These are phyloP conservation scores for Penicillium coprophilum DNA, from an alignment of 495 filamentous ascomycete species.

Conservation along the genomic window DNA sequence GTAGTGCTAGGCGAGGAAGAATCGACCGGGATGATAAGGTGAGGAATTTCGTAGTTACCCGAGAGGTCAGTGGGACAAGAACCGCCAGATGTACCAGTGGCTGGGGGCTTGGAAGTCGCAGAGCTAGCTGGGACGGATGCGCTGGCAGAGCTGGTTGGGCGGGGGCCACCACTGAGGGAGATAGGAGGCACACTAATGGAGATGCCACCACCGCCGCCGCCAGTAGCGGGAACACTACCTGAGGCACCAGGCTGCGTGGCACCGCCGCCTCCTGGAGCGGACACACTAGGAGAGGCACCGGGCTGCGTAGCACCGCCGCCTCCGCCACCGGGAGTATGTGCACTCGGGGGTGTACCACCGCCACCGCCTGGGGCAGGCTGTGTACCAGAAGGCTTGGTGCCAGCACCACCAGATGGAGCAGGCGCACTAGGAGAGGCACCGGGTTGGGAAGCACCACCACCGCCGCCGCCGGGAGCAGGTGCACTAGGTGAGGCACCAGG, in stretches of 20 bases:
- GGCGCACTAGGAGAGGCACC: neutral
- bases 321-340: neutral
- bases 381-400: neutral
- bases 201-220: neutral
- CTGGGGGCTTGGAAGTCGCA: conserved; percentile 4
- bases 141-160: conserved; percentile 12
- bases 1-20: conserved; percentile 52
- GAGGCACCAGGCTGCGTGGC: neutral
- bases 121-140: conserved; percentile 14
- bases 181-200: conserved; percentile 6
- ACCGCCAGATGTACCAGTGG: conserved; percentile 20
- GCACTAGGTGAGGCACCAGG: neutral
- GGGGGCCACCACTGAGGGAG: conserved; percentile 3
- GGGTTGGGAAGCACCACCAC: neutral
- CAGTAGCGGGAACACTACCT: neutral
- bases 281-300: neutral
- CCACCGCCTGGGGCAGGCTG: neutral
- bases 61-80: conserved; percentile 53
- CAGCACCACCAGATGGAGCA: neutral
- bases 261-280: no score
- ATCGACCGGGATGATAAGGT: conserved; percentile 66
- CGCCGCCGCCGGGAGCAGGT: neutral
- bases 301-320: neutral
- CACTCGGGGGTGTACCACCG: neutral
- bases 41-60: conserved; percentile 58